phyloP scores from a whole-genome alignment of 495 filamentous ascomycete species.

The Penicillium subrubescens region DNA sequence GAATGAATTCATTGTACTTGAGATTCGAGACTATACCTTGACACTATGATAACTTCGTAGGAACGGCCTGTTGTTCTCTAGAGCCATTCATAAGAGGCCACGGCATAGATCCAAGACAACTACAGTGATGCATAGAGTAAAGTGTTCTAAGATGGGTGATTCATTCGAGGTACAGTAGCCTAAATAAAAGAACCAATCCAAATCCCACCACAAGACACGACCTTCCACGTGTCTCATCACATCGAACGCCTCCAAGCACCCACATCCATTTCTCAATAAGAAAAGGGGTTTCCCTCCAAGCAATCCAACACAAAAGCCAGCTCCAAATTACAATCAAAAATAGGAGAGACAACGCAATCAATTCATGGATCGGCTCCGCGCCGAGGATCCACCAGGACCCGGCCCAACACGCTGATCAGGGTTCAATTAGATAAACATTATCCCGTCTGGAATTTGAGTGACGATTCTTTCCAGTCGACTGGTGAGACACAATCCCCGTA shows the following conservation, averaged over 20 bases:
- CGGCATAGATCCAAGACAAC: not conserved
- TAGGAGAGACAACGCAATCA: not conserved
- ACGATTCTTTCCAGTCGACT: not conserved
- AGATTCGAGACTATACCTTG: not conserved
- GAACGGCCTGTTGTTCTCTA: not conserved
- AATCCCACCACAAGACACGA: not conserved
- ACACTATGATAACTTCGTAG: not conserved
- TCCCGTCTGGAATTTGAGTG: not conserved
- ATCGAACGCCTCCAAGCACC: not conserved
- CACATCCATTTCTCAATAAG: no score
- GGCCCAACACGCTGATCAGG: not conserved
- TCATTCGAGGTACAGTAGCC: not conserved
- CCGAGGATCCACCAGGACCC: not conserved
- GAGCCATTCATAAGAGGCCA: not conserved
- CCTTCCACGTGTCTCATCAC: not conserved
- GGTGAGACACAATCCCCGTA: not conserved
- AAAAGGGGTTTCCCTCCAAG: not conserved
- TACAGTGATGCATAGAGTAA: not conserved
- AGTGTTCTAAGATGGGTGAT: not conserved
- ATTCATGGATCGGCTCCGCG: conserved; percentile 1
- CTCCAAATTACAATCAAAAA: not conserved
- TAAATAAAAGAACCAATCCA: not conserved
- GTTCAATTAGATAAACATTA: conserved; percentile 4
- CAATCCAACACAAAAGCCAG: not conserved
- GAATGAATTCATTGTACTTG: not conserved